Evolutionary conservation across 129 eudicot species (phyloP), one percentile per base, ranked within the genome.

Genomic region (Escallonia herrerae): DNA sequence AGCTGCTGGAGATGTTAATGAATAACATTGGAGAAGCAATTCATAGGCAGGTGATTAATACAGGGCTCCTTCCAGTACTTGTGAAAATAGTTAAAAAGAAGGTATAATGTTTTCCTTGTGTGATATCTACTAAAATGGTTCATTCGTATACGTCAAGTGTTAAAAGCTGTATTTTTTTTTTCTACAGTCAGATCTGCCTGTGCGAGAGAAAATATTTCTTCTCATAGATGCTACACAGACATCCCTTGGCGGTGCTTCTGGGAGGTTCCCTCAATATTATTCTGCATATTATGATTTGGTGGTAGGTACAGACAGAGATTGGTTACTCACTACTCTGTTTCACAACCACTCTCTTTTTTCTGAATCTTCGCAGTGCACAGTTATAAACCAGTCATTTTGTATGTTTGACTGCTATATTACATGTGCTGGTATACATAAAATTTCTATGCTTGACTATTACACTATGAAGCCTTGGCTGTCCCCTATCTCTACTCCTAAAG

Each of bases 151-250:
- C 15, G 55, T 40, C 48, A 47, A 5, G 8, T 15, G 47, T 15
- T 43, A 38, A 4, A 63, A 0, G 22, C n/a, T 65, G 15, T 50
- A 53, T 15, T 12, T 51, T 40, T 15, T 69, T 63, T 59, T 40
- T 75, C 57, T 82, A 8, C 80, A 82, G 88, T 85, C 99, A 1
- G 95, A 93, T 55, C 74, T 75, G 14, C 95, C 95, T 47, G 95
- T 86, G 46, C 89, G 99, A 39, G 99, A 93, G 84, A 93, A 84
- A 75, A 83, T 86, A 75, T 93, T 93, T 78, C 96, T 89, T 71
- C 95, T 93, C 76, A 77, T 93, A 78, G 99, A 93, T 83, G 99
- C 99, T 4, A 91, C 99, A 52, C 99, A 93, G 64, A 93, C 96
- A 41, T 93, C 99, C n/a, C 80, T 89, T 62, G 99, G 99, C 72